Conservation (phyloP, 129 eudicot species). For the Daucus carota region DH1_v3.0 NC_030383.2:8504001-8504500, state of each 20-base stretch:
- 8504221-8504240: too few relatives aligned
- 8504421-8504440: background rate
- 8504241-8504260: too few relatives aligned
- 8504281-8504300: too few relatives aligned
- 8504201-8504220: background rate
- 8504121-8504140: background rate
- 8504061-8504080: background rate
- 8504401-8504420: background rate
- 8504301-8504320: too few relatives aligned
- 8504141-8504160: background rate
- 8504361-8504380: background rate
- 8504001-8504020: background rate
- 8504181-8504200: background rate
- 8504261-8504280: too few relatives aligned
- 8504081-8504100: background rate
- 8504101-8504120: background rate
- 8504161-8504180: background rate
- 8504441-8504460: too few relatives aligned
- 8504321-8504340: background rate
- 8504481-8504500: background rate
- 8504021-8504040: background rate
- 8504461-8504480: too few relatives aligned
- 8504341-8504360: background rate
- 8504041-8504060: background rate
- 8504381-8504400: background rate